Base-by-base conservation (phyloP, 2,329 filamentous ascomycete genomes). In the Xenoacremonium recifei region DNA sequence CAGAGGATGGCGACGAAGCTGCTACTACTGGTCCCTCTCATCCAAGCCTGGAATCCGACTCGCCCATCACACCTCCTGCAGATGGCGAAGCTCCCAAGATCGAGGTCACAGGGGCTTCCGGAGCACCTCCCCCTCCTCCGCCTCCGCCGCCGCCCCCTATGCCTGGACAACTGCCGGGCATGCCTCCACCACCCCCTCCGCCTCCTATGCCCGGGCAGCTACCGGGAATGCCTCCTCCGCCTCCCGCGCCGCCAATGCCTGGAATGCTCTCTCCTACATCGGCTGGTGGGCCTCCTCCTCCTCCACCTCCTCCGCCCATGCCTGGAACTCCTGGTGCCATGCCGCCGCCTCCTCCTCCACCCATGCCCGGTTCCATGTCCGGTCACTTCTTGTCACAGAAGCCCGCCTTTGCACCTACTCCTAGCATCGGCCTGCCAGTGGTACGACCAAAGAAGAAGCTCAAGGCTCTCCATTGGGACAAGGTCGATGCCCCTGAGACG, bases 401-500 rank as follows among this genome's bases (percentile, higher is more conserved):
- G 51, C 73, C 77, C 21, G 72, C 73, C 43, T 77, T 79, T 47
- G 68, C 72, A 16, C 61, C 76, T 12, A 69, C 81, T 10, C 58
- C 67, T 17, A 78, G 80, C 6, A 74, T 89, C 53, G 82, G 85
- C 32, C 70, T 95, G 57, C 85, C 89, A 25, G 87, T 90, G 47
- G 88, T 90, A 39, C 77, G 92, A 55, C 90, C 93, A 17, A 97
- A 96, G 80, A 97, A 96, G 82, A 99, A 97, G 76, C 89, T 99
- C 67, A 99, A 99, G 81, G 92, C 92, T 45, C 77, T 99, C 54
- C 93, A 99, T 71, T 97, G 93, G 92, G 93, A 99, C 70, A 97
- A 97, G 74, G 89, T 99, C 40, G 93, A 99, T 67, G 80, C 87
- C 39, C 88, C 90, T 17, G 83, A 93, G 63, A 87, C 89, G 37